Evolutionary conservation across 2,329 filamentous ascomycete species (phyloP), one percentile per base, ranked within the genome.

Genomic region (Diaporthe caulivora): DNA sequence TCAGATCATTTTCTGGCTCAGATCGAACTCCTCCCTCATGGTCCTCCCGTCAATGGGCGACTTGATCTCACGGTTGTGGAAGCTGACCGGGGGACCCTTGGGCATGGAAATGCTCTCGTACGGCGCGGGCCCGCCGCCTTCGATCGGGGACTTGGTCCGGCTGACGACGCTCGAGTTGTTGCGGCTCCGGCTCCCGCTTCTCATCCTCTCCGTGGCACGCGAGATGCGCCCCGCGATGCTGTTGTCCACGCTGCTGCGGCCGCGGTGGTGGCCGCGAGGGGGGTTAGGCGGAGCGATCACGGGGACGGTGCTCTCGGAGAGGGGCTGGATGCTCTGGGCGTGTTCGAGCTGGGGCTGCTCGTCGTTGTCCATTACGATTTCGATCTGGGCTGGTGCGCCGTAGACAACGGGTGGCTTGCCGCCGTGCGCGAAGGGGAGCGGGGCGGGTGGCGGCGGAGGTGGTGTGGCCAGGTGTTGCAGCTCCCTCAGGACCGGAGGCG

Each of bases 291-390:
- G 80, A 18, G 86, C 79, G 53, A 88, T 81, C 75, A 87, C 82
- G 9, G 86, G 85, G 1, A 87, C 84, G 53, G 80, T 83, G 53
- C 81, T 79, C 74, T 87, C 86, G 73, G 79, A 77, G 18, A 78
- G 60, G 29, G 79, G 78, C 62, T 84, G 83, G 8, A 73, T 67
- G 34, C 6, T 47, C 42, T 64, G 49, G 40, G 44, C 51, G 17
- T 76, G 49, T 13, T 70, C 74, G 17, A 69, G 73, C 71, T 75
- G 53, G 40, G 71, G 75, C 44, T 74, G 77, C 24, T 88, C 86
- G 8, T 90, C 88, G 2, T 91, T 89, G 76, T 92, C 90, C 87
- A 91, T 91, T 65, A 92, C 89, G 75, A 92, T 91, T 79, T 92
- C 90, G 76, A 92, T 92, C 78, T 90, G 87, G 6, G 88, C 90